Base-by-base conservation (phyloP, 2,329 filamentous ascomycete species). In the Arachnopeziza araneosa region DNA sequence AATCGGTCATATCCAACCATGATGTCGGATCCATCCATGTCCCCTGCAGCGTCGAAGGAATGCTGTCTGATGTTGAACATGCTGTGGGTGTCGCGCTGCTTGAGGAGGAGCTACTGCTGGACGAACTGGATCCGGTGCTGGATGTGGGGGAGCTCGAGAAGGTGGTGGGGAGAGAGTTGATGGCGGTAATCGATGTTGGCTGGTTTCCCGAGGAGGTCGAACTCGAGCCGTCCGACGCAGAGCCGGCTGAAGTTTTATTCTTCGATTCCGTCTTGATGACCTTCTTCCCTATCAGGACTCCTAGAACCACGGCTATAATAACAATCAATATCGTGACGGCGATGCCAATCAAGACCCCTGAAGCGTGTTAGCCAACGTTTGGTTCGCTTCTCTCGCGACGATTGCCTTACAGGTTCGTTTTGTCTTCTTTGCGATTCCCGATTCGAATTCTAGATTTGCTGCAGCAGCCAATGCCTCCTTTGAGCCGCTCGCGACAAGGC, bases 1-100 rank as follows among this genome's bases (percentile, higher is more conserved):
- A 96, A 69, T 92, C 91, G 0, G 80, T 83, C 0, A 92, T 97
- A 68, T 96, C 89, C 66, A 89, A 88, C 95, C 95, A 99, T 2
- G 87, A 86, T 73, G 91, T 96, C 0, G 95, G 95, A 70, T 99
- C 93, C 26, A 96, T 80, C 63, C 89, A 87, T 1, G 88, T 90
- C 24, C 50, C 56, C 48, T 53, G 52, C 6, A 51, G 50, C 23
- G 14, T 32, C 8, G 36, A 22, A 24, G 56, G 56, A 32, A 57
- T 57, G 36, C 26, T 52, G 12, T 44, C 36, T 12, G 36, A 2
- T 14, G 36, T 44, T 14, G 36, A 44, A 44, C 36, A 44, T 44
- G 36, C 10, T 44, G 36, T 44, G 6, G 36, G 36, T 19, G 10
- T 19, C 36, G 36, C 10, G 36, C 36, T 19, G 36, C 36, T 44